phyloP scores from a whole-genome alignment of 495 filamentous ascomycete genomes.

The Penicillium fimorum region DNA sequence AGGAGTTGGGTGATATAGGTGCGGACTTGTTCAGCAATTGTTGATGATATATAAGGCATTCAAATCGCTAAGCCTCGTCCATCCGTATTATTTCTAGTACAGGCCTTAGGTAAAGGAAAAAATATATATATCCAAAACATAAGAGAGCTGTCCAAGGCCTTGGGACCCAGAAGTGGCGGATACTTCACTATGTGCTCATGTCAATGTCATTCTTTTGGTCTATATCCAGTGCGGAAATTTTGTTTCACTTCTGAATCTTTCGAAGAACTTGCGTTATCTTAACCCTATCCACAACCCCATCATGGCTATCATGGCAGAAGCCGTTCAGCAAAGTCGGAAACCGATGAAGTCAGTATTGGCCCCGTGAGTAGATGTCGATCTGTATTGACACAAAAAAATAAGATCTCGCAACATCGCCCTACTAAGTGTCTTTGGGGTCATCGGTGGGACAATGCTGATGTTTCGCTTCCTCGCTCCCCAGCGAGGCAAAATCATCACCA shows the following conservation, averaged over 20 bases:
- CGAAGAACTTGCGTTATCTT: too few species aligned
- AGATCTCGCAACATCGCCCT: slow-evolving; percentile 22
- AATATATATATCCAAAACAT: too few species aligned
- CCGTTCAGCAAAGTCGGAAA: background rate
- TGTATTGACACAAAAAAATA: background rate
- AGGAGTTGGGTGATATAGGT: too few species aligned
- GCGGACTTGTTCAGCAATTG: too few species aligned
- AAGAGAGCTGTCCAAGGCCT: too few species aligned
- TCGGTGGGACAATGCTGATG: slow-evolving; percentile 20
- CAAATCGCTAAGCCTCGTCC: too few species aligned
- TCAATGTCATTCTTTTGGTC: background rate
- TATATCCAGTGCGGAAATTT: background rate
- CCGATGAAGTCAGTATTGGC: slow-evolving; percentile 3
- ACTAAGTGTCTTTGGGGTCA: slow-evolving; percentile 20
- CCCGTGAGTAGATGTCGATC: background rate
- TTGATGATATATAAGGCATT: too few species aligned
- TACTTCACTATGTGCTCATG: slow-evolving; percentile 5
- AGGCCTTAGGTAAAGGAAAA: too few species aligned
- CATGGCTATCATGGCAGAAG: slow-evolving; percentile 3
- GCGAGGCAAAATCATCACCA: slow-evolving; percentile 6
- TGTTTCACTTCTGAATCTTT: background rate
- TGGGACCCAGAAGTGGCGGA: too few species aligned
- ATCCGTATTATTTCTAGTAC: too few species aligned
- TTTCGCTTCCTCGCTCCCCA: slow-evolving; percentile 18
- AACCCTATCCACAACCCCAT: background rate